Conservation (phyloP, 192 early-diverging fungal genomes). For the Funneliformis mosseae region DNA sequence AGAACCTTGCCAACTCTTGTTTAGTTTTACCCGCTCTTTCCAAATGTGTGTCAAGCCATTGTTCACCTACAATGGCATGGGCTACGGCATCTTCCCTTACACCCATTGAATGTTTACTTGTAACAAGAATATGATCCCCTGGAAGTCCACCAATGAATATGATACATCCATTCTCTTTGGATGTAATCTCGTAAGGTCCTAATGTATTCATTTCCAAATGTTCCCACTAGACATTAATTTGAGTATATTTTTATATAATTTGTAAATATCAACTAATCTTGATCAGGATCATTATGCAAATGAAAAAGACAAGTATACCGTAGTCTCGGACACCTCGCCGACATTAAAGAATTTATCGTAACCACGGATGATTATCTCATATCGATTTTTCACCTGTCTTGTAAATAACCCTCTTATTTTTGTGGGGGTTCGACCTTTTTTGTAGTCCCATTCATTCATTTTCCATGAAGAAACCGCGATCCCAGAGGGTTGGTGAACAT, state of each 20-base stretch:
- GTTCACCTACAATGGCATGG: constrained; percentile 65
- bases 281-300: background rate
- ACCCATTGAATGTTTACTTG: constrained; percentile 83
- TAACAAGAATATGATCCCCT: constrained; percentile 69
- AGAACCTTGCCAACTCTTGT: constrained; percentile 72
- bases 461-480: constrained; percentile 55
- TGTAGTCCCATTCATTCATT: constrained; percentile 70
- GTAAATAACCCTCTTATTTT: constrained; percentile 86
- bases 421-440: constrained; percentile 69
- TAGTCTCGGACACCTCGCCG: constrained; percentile 61
- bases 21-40: constrained; percentile 51
- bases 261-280: constrained; percentile 41
- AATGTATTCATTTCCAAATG: constrained; percentile 62
- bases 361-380: constrained; percentile 78
- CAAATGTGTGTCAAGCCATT: constrained; percentile 77
- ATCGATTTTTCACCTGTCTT: constrained; percentile 28
- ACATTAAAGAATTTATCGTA: constrained; percentile 99
- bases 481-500: background rate
- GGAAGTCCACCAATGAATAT: constrained; percentile 72
- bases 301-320: constrained; percentile 35
- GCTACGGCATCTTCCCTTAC: constrained; percentile 33
- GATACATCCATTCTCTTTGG: constrained; percentile 98
- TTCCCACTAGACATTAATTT: constrained; percentile 46
- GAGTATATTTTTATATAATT: too few species aligned
- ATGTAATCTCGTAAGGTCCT: constrained; percentile 88